Base-by-base conservation (phyloP, 2,329 filamentous ascomycete species). In the Pestalotiopsis sp. region DNA sequence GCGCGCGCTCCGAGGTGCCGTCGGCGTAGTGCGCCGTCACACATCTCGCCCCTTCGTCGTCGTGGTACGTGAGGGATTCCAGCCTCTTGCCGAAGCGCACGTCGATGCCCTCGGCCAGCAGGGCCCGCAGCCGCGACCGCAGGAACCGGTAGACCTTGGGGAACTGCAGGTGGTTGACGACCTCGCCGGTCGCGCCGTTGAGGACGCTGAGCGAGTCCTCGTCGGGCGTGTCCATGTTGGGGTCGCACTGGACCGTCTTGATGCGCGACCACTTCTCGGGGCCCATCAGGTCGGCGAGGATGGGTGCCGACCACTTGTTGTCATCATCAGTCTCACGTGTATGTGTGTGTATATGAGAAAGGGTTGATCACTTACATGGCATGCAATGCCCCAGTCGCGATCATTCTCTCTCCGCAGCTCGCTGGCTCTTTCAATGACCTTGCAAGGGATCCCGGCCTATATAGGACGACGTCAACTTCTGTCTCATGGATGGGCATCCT, bases 1-100 rank as follows among this genome's bases (percentile, higher is more conserved):
- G 69, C 3, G 78, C 78, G 7, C 66, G 74, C 49, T 72, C 70
- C 12, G 69, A 36, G 38, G 76, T 69, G 4, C 77, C 77, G 68
- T 81, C 78, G 38, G 73, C 74, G 64, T 80, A 81, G 13, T 73
- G 61, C 9, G 76, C 78, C 23, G 74, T 78, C 4, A 76, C 76
- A 27, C 58, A 73, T 2, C 17, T 45, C 20, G 20, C 20, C 20
- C 23, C 49, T 7, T 69, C 72, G 36, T 77, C 75, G 31, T 79
- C 73, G 6, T 72, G 69, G 31, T 80, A 76, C 36, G 76, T 72
- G 63, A 84, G 72, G 59, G 76, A 66, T 4, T 74, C 72, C 36
- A 85, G 75, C 59, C 70, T 72, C 72, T 84, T 85, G 66, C 77
- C 76, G 71, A 78, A 82, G 61, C 74, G 66, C 4, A 84, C 76